Conservation (phyloP, 2,329 filamentous ascomycete species). For the Penicillium sp. region DNA sequence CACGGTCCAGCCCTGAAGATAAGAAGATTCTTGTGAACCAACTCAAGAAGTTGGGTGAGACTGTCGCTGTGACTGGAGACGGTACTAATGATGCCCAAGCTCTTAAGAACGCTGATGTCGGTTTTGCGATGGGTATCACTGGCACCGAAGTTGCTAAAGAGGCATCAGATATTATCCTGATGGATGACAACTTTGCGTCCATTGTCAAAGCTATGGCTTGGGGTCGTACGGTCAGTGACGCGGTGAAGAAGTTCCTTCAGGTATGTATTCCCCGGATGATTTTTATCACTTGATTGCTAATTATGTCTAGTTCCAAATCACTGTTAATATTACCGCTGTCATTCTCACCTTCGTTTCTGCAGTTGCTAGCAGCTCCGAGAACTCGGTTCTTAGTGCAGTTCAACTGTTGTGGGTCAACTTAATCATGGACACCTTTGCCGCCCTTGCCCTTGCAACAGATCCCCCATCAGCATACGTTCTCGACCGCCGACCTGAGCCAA, state of each 20-base stretch:
- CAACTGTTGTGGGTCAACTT: slow-evolving; percentile 69
- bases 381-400: slow-evolving; percentile 64
- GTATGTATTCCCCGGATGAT: not conserved
- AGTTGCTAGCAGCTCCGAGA: slow-evolving; percentile 55
- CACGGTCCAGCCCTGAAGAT: slow-evolving; percentile 72
- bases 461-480: slow-evolving; percentile 59
- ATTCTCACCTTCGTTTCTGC: slow-evolving; percentile 65
- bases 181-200: slow-evolving; percentile 87
- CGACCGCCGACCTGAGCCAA: slow-evolving; percentile 52
- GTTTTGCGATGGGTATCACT: slow-evolving; percentile 82
- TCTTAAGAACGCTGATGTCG: slow-evolving; percentile 76
- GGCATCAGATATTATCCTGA: slow-evolving; percentile 79
- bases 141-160: slow-evolving; percentile 84
- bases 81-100: slow-evolving; percentile 82
- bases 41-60: slow-evolving; percentile 71
- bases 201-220: slow-evolving; percentile 81
- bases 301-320: slow-evolving; percentile 41
- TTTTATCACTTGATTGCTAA: not conserved
- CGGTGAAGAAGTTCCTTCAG: slow-evolving; percentile 70
- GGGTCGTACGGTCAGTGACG: slow-evolving; percentile 75
- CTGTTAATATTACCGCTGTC: slow-evolving; percentile 67
- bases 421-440: slow-evolving; percentile 69
- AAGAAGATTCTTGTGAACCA: slow-evolving; percentile 71
- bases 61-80: slow-evolving; percentile 79
- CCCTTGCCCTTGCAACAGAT: slow-evolving; percentile 64